These are phyloP conservation scores for Xylaria castorea DNA, from an alignment of 495 filamentous ascomycete genomes.

Conservation along the genomic window DNA sequence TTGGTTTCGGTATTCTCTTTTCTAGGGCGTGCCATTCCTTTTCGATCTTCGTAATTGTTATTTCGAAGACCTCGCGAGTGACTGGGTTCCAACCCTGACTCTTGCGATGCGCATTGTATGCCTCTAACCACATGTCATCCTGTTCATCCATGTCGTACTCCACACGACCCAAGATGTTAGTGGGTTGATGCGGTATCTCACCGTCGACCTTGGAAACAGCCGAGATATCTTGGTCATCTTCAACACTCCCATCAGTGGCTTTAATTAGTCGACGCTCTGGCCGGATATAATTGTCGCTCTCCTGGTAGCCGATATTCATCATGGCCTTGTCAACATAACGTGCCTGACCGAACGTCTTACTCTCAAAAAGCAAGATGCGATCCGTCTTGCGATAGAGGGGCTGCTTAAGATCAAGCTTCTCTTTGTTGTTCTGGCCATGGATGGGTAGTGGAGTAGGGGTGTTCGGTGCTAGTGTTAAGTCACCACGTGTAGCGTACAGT, in stretches of 20 bases:
- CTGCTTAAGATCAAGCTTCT: conserved; percentile 64
- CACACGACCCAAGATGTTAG: conserved; percentile 70
- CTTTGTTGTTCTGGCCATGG: conserved; percentile 60
- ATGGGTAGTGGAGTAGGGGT: conserved; percentile 60
- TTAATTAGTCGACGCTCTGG: conserved; percentile 81
- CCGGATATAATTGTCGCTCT: conserved; percentile 84
- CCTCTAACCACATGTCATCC: conserved; percentile 93
- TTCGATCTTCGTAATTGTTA: conserved; percentile 97
- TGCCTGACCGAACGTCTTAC: conserved; percentile 60
- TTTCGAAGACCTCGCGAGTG: conserved; percentile 91
- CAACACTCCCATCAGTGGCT: conserved; percentile 72
- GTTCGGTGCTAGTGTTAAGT: conserved; percentile 47
- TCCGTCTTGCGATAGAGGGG: conserved; percentile 65
- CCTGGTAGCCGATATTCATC: conserved; percentile 93
- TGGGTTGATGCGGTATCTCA: conserved; percentile 53
- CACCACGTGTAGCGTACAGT: conserved; percentile 53
- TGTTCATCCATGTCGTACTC: conserved; percentile 99
- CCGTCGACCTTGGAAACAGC: conserved; percentile 65
- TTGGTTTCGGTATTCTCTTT: conserved; percentile 93
- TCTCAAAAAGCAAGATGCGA: conserved; percentile 61
- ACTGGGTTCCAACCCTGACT: conserved; percentile 77
- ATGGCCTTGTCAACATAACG: conserved; percentile 85
- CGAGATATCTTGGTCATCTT: conserved; percentile 79
- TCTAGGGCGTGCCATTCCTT: conserved; percentile 98
- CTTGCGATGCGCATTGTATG: conserved; percentile 77